Base-by-base conservation (phyloP, 2,329 filamentous ascomycete species). In the Diaporthe aspalathi region DNA sequence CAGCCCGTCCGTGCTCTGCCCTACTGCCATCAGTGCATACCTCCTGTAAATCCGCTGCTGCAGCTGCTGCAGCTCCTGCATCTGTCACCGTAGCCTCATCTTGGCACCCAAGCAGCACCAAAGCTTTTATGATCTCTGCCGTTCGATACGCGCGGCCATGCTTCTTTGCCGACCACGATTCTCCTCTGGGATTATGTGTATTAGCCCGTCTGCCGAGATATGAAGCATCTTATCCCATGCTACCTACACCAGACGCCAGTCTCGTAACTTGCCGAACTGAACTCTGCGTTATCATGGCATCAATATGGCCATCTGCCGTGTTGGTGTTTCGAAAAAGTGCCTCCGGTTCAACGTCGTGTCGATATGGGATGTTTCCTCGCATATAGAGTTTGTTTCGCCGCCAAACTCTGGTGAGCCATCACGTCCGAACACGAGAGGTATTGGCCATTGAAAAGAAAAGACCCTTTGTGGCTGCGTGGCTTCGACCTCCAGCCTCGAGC, bases 61-160 rank as follows among this genome's bases (percentile, higher is more conserved):
- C n/a, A n/a, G n/a, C n/a, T n/a, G 35, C 35, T 57, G 54, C 54
- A 57, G 53, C n/a, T 57, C n/a, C 35, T 11, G 52, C 52, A 54
- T 27, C 52, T 54, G 20, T 20, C 50, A n/a, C n/a, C n/a, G n/a
- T n/a, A n/a, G n/a, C n/a, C n/a, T n/a, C n/a, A n/a, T 56, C 12
- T 29, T 22, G 53, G 29, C 24, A n/a, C 20, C n/a, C n/a, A n/a
- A n/a, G 29, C 40, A 32, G 24, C 3, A 27, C 22, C 4, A 43
- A 27, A 43, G 54, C 40, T 49, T 35, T 32, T 2, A n/a, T 11
- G 1, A 27, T 43, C 29, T 8, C n/a, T 8, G 20, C 7, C n/a
- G 17, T 17, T 54, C 11, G 29, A 8, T 20, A 29, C n/a, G n/a
- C n/a, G n/a, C n/a, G n/a, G n/a, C n/a, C n/a, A n/a, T n/a, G n/a